Conservation (phyloP, 2,329 filamentous ascomycete species). For the Phoma sp. region DNA sequence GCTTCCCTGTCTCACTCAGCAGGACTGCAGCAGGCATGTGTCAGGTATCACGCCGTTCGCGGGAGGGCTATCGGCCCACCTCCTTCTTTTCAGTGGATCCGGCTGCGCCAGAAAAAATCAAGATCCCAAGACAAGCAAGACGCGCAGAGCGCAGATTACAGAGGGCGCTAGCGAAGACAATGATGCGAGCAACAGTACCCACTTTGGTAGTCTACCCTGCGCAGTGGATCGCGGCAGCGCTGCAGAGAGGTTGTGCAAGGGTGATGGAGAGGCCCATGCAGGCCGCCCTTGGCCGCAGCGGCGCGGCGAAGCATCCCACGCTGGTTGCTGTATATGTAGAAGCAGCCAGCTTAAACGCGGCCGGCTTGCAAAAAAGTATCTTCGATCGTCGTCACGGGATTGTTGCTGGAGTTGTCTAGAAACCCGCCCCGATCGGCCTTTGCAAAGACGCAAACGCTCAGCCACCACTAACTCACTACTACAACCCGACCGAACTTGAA, state of each 20-base stretch:
- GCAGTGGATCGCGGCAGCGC: constrained; percentile 11
- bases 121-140: constrained; percentile 8
- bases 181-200: constrained; percentile 15
- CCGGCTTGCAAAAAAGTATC: constrained; percentile 3
- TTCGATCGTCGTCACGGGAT: constrained; percentile 8
- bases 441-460: constrained; percentile 12
- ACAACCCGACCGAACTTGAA: background rate
- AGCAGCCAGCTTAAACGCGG: constrained; percentile 11
- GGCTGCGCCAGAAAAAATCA: constrained; percentile 12
- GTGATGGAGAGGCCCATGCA: constrained; percentile 7
- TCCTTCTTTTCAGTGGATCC: constrained; percentile 11
- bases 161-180: constrained; percentile 10
- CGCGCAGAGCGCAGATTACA: constrained; percentile 12
- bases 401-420: constrained; percentile 7
- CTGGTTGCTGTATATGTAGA: constrained; percentile 16
- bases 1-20: constrained; percentile 3
- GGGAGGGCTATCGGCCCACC: constrained; percentile 13
- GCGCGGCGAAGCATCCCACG: constrained; percentile 16
- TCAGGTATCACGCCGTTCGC: constrained; percentile 17
- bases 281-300: constrained; percentile 31
- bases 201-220: constrained; percentile 16
- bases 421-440: background rate
- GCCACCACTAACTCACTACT: constrained; percentile 10
- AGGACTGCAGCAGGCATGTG: constrained; percentile 12
- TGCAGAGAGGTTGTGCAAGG: constrained; percentile 5